These are phyloP conservation scores for Zoysia matrella DNA, from an alignment of 202 grass and related monocot species.

Conservation along the genomic window DNA sequence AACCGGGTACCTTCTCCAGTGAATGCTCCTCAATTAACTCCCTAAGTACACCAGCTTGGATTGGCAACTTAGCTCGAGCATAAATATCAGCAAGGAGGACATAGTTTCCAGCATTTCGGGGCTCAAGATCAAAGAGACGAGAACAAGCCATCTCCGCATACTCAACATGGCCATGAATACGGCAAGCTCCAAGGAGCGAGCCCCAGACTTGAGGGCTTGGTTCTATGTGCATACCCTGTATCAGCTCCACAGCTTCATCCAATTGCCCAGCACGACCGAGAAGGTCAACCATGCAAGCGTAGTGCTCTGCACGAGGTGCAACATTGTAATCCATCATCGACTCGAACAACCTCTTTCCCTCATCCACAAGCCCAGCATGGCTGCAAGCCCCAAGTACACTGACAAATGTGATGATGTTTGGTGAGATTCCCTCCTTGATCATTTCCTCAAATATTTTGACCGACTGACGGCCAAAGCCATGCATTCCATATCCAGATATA, in stretches of 20 bases:
- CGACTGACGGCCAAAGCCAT: conserved; percentile 69
- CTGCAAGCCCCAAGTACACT: conserved; percentile 85
- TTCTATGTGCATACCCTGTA: conserved; percentile 69
- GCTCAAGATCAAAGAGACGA: conserved; percentile 84
- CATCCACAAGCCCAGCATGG: conserved; percentile 75
- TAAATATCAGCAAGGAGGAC: conserved; percentile 86
- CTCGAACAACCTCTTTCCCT: conserved; percentile 83
- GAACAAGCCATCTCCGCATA: conserved; percentile 79
- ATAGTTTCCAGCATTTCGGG: conserved; percentile 89
- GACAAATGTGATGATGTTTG: conserved; percentile 74
- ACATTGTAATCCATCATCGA: conserved; percentile 68
- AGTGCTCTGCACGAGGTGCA: conserved; percentile 71
- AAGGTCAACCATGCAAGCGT: conserved; percentile 91
- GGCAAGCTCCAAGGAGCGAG: conserved; percentile 82
- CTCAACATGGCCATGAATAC: conserved; percentile 76
- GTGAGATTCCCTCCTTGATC: conserved; percentile 54
- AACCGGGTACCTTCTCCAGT: conserved; percentile 76
- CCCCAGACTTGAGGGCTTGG: conserved; percentile 86
- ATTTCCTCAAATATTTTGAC: conserved; percentile 71
- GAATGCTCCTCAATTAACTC: conserved; percentile 67
- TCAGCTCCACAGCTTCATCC: conserved; percentile 81
- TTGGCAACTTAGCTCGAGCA: conserved; percentile 64
- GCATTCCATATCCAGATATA: conserved; percentile 84
- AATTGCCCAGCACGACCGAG: conserved; percentile 81
- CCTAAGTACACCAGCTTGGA: conserved; percentile 70